phyloP scores from a whole-genome alignment of 345 rosid species.

The Lumnitzera littorea region DNA sequence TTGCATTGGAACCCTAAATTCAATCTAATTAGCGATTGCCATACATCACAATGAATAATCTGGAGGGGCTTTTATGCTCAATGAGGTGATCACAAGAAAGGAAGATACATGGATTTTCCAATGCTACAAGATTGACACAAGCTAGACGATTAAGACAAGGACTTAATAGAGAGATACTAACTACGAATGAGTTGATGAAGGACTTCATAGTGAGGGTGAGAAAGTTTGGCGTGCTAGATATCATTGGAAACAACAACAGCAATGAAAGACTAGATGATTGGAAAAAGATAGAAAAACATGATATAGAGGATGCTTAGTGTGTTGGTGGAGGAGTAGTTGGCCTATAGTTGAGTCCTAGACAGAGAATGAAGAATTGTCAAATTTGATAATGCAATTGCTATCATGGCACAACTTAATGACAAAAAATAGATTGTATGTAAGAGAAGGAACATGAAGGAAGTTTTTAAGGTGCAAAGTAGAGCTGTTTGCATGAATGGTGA shows the following conservation, averaged over 20 bases:
- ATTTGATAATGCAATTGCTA: background rate
- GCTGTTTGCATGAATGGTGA: background rate
- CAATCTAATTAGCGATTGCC: background rate
- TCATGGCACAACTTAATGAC: background rate
- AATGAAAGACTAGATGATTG: background rate
- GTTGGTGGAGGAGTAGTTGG: background rate
- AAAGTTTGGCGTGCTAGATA: background rate
- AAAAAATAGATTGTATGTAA: background rate
- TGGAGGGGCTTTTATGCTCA: background rate
- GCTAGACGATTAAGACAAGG: background rate
- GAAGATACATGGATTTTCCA: background rate
- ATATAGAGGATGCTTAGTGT: background rate
- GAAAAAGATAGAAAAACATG: background rate
- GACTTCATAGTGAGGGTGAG: background rate
- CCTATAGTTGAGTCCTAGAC: background rate
- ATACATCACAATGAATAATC: conserved; percentile 6
- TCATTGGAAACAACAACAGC: background rate
- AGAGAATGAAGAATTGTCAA: background rate
- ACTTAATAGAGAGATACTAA: background rate
- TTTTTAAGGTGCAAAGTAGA: background rate
- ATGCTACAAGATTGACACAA: background rate
- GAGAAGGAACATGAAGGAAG: too few species aligned
- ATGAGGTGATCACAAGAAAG: background rate
- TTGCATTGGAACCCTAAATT: background rate
- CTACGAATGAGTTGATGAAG: background rate